These are phyloP conservation scores for Fraxinus nigra DNA, from an alignment of 305 asterid genomes.

Conservation along the genomic window DNA sequence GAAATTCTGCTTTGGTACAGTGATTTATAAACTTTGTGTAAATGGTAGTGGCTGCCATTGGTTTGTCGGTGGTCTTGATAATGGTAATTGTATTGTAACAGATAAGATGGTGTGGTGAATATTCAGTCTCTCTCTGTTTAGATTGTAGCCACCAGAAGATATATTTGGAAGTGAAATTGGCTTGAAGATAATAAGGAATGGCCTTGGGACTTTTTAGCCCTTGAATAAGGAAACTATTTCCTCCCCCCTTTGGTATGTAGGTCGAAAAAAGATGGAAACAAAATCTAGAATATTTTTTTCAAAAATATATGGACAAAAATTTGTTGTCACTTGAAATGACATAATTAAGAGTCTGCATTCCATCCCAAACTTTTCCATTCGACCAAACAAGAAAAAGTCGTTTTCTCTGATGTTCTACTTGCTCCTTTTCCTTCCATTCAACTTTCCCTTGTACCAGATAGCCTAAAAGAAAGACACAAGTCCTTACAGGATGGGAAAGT, in stretches of 20 bases:
- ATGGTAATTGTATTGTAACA: neutral
- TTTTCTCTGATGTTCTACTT: neutral
- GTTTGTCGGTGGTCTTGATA: neutral
- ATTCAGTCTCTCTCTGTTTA: neutral
- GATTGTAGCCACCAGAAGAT: neutral
- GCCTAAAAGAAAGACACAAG: neutral
- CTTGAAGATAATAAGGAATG: neutral
- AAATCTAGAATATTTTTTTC: no score
- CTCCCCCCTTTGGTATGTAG: neutral
- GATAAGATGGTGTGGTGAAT: neutral
- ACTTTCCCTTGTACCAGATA: neutral
- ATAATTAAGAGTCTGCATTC: neutral
- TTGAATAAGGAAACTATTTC: neutral
- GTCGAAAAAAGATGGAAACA: neutral
- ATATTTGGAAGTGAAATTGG: neutral
- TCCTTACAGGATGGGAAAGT: neutral
- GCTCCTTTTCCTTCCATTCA: neutral
- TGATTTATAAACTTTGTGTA: neutral
- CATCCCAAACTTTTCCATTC: neutral
- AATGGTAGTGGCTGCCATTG: neutral
- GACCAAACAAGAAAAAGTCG: neutral
- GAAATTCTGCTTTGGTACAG: neutral
- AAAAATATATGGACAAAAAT: neutral
- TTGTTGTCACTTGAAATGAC: neutral
- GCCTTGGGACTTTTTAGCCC: neutral